Conservation (phyloP, 257 asterid genomes). For the Nicotiana attenuata region DNA sequence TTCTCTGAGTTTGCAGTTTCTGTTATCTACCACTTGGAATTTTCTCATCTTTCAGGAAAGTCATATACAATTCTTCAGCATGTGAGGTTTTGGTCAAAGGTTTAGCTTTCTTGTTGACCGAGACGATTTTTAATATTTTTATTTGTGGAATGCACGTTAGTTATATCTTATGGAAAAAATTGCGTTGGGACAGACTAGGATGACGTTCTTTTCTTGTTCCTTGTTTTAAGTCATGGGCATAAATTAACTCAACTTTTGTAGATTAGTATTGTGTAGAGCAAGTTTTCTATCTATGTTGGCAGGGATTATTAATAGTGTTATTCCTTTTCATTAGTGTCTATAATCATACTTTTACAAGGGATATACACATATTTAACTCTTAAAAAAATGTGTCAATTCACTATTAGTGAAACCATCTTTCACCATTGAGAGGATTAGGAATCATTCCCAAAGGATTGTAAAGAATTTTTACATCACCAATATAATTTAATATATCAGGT, state of each 20-base stretch:
- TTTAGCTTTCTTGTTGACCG: background rate
- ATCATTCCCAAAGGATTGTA: background rate
- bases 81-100: constrained; percentile 11
- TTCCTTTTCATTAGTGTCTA: background rate
- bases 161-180: constrained; percentile 9
- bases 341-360: background rate
- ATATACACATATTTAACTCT: background rate
- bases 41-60: background rate
- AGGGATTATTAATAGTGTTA: background rate
- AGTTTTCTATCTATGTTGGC: background rate
- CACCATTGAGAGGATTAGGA: background rate
- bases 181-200: constrained; percentile 4
- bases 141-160: constrained; percentile 6
- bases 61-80: background rate
- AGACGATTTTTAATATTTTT: background rate
- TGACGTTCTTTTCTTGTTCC: background rate
- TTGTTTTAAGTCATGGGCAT: background rate
- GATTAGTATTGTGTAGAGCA: background rate
- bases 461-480: background rate
- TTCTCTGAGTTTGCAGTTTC: background rate
- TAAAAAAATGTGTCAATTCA: background rate
- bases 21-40: background rate
- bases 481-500: too few species aligned
- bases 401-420: background rate
- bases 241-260: background rate